Evolutionary conservation across 176 grass and related monocot species (phyloP).

Genomic region (Eleusine indica): DNA sequence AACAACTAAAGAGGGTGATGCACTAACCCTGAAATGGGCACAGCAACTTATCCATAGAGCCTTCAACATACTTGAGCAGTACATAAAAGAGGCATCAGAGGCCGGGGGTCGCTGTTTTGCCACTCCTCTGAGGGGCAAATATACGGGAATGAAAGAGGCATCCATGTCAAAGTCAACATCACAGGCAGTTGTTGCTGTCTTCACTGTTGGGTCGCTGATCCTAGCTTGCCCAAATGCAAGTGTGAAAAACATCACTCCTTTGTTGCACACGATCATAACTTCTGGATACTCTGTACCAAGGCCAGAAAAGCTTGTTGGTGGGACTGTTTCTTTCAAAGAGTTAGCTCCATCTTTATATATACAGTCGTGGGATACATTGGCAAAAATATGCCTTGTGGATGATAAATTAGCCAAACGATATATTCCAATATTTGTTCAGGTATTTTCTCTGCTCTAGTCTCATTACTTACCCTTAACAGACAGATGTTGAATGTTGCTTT

Average conservation of each 20-base stretch:
- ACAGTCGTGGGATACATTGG: conserved; percentile 92
- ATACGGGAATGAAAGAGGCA: conserved; percentile 52
- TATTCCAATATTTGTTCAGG: conserved; percentile 98
- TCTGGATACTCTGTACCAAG: conserved; percentile 72
- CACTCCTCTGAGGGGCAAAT: conserved; percentile 65
- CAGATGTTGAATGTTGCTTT: conserved; percentile 35
- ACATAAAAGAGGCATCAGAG: conserved; percentile 63
- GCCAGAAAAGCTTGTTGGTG: conserved; percentile 62
- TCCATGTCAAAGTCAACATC: conserved; percentile 47
- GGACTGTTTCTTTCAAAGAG: conserved; percentile 71
- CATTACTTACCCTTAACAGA: conserved; percentile 36
- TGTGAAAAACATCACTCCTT: conserved; percentile 67
- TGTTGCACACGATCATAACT: conserved; percentile 82
- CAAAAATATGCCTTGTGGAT: conserved; percentile 88
- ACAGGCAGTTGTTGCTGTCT: conserved; percentile 71
- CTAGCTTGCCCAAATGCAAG: conserved; percentile 73
- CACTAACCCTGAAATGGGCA: conserved; percentile 73
- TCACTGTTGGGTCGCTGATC: conserved; percentile 89
- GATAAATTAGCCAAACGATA: conserved; percentile 89
- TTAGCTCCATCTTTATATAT: conserved; percentile 78
- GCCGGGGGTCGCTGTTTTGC: conserved; percentile 45
- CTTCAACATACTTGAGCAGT: conserved; percentile 55
- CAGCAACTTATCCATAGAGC: conserved; percentile 62
- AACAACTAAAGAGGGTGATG: conserved; percentile 63
- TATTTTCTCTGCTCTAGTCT: conserved; percentile 33